phyloP scores from a whole-genome alignment of 2,329 filamentous ascomycete species.

The Dendryphion nanum region DNA sequence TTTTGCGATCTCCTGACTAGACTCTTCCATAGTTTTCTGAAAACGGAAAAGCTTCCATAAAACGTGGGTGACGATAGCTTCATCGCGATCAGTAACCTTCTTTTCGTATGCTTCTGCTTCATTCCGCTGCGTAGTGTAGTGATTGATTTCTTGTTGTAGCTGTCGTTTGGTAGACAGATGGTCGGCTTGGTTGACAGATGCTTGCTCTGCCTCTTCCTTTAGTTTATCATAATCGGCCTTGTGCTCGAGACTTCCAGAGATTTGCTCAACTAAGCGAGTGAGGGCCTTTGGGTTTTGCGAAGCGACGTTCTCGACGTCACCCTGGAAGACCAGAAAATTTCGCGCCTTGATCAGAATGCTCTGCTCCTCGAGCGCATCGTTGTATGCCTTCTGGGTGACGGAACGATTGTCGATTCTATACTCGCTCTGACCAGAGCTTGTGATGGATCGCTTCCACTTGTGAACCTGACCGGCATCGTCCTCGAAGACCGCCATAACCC shows the following conservation, averaged over 20 bases:
- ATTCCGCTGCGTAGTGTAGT: constrained; percentile 94
- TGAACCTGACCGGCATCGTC: constrained; percentile 95
- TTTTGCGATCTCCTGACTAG: constrained; percentile 83
- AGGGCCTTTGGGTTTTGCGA: constrained; percentile 92
- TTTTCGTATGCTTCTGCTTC: constrained; percentile 92
- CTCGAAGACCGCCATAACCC: constrained; percentile 99
- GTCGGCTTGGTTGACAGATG: constrained; percentile 82
- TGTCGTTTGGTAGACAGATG: constrained; percentile 86
- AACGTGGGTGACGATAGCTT: constrained; percentile 88
- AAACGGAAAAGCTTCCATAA: constrained; percentile 97
- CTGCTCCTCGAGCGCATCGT: constrained; percentile 84
- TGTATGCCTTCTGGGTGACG: constrained; percentile 89
- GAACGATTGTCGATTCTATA: constrained; percentile 94
- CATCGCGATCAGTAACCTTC: constrained; percentile 86
- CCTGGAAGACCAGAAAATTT: constrained; percentile 98
- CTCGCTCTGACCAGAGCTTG: constrained; percentile 81
- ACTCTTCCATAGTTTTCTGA: constrained; percentile 89
- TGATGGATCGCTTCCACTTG: constrained; percentile 94
- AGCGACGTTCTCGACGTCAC: constrained; percentile 95
- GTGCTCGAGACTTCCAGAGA: constrained; percentile 92
- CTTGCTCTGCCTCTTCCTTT: constrained; percentile 82
- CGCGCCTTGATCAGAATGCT: constrained; percentile 97
- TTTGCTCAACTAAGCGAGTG: constrained; percentile 92
- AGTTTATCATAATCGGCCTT: constrained; percentile 90
- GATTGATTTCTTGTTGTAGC: constrained; percentile 97